A percentile compares a stretch with the other conserved stretches of the same genome.
phyloP scores from a whole-genome alignment of 2,329 filamentous ascomycete genomes.

The Phaeosphaeriaceae sp. region DNA sequence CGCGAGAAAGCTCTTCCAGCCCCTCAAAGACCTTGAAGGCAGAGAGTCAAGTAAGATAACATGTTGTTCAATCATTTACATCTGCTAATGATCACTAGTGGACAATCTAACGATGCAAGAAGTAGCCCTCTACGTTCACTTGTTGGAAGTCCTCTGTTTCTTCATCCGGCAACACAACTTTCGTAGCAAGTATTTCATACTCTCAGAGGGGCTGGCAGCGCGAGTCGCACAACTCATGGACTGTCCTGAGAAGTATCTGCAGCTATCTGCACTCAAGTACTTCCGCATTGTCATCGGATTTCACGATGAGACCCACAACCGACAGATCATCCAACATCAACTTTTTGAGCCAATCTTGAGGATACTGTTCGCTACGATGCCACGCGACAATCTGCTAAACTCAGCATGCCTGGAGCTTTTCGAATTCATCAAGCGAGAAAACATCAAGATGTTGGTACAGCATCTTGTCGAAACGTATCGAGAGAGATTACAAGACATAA shows the following conservation, averaged over 20 bases:
- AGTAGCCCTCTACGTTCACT: constrained; percentile 86
- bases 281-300: constrained; percentile 85
- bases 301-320: constrained; percentile 90
- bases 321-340: constrained; percentile 80
- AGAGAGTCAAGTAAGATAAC: constrained; percentile 59
- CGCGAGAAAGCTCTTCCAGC: constrained; percentile 83
- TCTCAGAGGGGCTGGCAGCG: constrained; percentile 77
- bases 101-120: constrained; percentile 80
- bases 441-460: constrained; percentile 74
- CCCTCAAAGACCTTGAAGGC: constrained; percentile 79
- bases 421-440: constrained; percentile 75
- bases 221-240: constrained; percentile 82
- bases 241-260: constrained; percentile 89
- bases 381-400: constrained; percentile 89
- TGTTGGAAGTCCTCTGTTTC: constrained; percentile 92
- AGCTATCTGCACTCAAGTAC: constrained; percentile 90
- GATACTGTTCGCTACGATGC: constrained; percentile 83
- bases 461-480: constrained; percentile 86
- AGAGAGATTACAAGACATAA: constrained; percentile 76
- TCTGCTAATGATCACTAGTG: constrained; percentile 55
- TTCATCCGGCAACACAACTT: constrained; percentile 89
- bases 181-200: constrained; percentile 86
- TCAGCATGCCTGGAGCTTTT: constrained; percentile 95
- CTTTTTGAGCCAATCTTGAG: constrained; percentile 85
- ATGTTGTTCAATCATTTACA: not conserved